Evolutionary conservation across 208 protist genomes (phyloP), one percentile per base, ranked within the genome.

Genomic region (Strigomonas oncopelti): DNA sequence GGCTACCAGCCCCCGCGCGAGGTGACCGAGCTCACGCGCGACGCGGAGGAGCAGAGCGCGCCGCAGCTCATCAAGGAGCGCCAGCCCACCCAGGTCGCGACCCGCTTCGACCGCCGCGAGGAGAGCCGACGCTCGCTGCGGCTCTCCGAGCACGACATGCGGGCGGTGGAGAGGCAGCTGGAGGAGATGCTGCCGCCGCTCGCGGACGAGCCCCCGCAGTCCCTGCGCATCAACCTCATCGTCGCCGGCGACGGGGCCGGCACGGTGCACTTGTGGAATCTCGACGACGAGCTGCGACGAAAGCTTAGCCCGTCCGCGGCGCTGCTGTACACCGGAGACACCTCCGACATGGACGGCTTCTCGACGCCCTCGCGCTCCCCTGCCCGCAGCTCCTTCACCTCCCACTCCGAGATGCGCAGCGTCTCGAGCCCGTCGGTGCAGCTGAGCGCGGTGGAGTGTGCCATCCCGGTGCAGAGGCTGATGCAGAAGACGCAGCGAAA

Each of bases 211-310:
- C 84, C 87, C 13, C 18, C 57, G 16, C 88, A 93, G 72, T 75
- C 75, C 22, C 76, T 80, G 48, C 85, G 88, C 7, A 75, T 96
- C 11, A 90, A 96, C 68, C 52, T 96, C 16, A 70, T 96, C 38
- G 62, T 96, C 11, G 87, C 90, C 9, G 80, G 87, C 8, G 90
- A 96, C 64, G 85, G 72, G 46, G 64, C 87, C 31, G 90, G 90
- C 28, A 80, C 74, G 1, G 70, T 96, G 53, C 87, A 93, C 65
- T 31, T 96, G n/a, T 96, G 90, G 88, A 88, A 96, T 63, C 71
- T 96, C 0, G 85, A 92, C 54, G 87, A 93, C 69, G 87, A 96
- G 67, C 75, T 96, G 31, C 14, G 20, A 29, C 51, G 51, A 20
- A 69, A 61, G 48, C 11, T 32, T 36, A 74, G 29, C 52, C 31